Evolutionary conservation across 2,329 filamentous ascomycete genomes (phyloP).

Genomic region (Pseudogymnoascus sp.): DNA sequence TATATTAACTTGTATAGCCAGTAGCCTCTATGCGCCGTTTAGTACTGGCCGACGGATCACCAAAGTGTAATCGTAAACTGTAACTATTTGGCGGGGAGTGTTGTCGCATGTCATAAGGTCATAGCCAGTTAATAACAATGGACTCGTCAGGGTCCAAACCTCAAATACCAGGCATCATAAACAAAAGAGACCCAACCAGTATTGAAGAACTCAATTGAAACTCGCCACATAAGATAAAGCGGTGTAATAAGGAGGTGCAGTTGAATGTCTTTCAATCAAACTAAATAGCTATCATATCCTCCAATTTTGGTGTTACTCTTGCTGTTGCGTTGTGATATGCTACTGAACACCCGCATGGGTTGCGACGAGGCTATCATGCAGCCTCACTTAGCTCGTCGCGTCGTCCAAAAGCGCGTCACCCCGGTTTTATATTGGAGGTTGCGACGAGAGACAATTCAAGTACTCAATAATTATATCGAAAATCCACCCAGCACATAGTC

Average conservation of each 20-base stretch:
- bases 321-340: not conserved
- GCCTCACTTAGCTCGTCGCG: slow-evolving; percentile 7
- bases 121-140: not conserved
- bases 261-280: not conserved
- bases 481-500: not conserved
- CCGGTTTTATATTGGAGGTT: not conserved
- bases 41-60: not conserved
- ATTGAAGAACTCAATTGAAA: not conserved
- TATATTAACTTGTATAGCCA: not conserved
- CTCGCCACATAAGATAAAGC: not conserved
- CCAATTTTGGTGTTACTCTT: not conserved
- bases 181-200: not conserved
- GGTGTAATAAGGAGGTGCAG: no score
- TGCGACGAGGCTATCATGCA: not conserved
- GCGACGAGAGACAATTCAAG: not conserved
- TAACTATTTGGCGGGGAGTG: slow-evolving; percentile 4
- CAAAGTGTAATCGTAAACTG: not conserved
- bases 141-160: not conserved
- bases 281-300: not conserved
- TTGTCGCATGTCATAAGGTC: not conserved
- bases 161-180: not conserved
- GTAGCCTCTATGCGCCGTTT: not conserved
- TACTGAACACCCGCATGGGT: not conserved
- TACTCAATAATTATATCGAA: not conserved
- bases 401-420: slow-evolving; percentile 11